Base-by-base conservation (phyloP, 352 stramenopile genomes). In the Globisporangium spinosum region DNA sequence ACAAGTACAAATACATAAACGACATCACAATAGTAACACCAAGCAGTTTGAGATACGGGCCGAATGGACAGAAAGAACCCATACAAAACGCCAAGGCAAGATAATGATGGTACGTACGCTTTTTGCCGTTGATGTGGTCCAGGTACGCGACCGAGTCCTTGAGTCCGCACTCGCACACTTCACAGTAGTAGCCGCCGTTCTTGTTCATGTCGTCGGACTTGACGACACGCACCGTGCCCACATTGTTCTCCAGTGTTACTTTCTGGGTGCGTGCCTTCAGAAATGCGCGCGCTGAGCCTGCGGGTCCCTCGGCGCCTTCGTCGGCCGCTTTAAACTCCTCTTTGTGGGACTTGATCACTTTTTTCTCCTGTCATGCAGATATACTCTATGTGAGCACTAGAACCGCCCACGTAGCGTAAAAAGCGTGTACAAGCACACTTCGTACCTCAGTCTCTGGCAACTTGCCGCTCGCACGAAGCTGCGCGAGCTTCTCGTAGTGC, bases 101-200 rank as follows among this genome's bases (percentile, higher is more conserved):
- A 20, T 23, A 62, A 10, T 9, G 23, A 22, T 15, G n/a, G 15
- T 15, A 89, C 86, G 64, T 66, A 97, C 90, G 93, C 70, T 95
- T 94, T 85, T 97, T 98, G 69, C 94, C 94, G 73, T 98, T 98
- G 77, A 98, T 97, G 69, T 98, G 94, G 76, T 98, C 94, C 56
- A 98, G 75, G 65, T 98, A 98, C 64, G 90, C 91, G 55, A 97
- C 86, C 57, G 89, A 97, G 71, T 98, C 94, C 76, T 98, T 98
- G 43, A 98, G 77, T 3, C 86, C 80, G 69, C 80, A 90, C 65
- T 98, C 94, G 64, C 94, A 98, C 25, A 97, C 90, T 67, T 98
- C 94, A 64, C 94, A 98, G 68, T 85, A 98, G 75, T 95, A 98
- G 2, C 91, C 94, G 25, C 89, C 90, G 63, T 59, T 80, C 65